A percentile compares a stretch with the other conserved stretches of the same genome.
Conservation (phyloP, 192 early-diverging fungal genomes). For the Gamsiella multidivaricata region DNA sequence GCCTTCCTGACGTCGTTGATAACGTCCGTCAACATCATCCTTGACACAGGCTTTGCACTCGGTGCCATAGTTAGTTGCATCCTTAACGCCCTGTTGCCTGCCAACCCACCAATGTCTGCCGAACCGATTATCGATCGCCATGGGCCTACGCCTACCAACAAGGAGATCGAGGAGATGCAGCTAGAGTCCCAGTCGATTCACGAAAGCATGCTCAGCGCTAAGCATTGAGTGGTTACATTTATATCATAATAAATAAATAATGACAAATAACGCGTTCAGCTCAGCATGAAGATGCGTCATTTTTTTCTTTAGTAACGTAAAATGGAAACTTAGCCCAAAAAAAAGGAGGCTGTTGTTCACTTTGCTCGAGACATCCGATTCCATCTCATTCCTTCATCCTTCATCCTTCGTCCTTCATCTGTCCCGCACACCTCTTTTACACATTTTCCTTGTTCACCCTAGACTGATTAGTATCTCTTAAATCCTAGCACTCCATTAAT, state of each 20-base stretch:
- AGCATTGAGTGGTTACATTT: not conserved
- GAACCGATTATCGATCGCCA: conserved; percentile 47
- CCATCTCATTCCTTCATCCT: no score
- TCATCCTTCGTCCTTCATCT: no score
- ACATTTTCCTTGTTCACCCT: no score
- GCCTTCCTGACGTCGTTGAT: conserved; percentile 54
- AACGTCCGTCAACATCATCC: conserved; percentile 59
- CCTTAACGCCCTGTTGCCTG: conserved; percentile 55
- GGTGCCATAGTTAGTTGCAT: conserved; percentile 56
- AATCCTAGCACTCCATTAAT: no score
- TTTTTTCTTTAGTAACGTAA: no score
- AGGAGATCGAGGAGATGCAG: conserved; percentile 48
- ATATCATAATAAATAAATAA: not conserved
- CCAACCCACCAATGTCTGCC: conserved; percentile 29
- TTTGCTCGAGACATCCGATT: no score
- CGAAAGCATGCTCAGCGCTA: conserved; percentile 37
- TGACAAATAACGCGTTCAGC: no score
- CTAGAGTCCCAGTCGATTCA: conserved; percentile 49
- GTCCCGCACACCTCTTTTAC: no score
- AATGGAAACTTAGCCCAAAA: no score
- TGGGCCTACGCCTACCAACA: conserved; percentile 26
- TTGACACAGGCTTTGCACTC: conserved; percentile 59
- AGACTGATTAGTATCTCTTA: no score
- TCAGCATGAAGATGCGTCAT: no score
- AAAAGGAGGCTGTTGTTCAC: no score